Percentiles rank a stretch among this genome's conserved stretches.
phyloP scores from a whole-genome alignment of 2,329 filamentous ascomycete species.

The Pseudopithomyces chartarum region DNA sequence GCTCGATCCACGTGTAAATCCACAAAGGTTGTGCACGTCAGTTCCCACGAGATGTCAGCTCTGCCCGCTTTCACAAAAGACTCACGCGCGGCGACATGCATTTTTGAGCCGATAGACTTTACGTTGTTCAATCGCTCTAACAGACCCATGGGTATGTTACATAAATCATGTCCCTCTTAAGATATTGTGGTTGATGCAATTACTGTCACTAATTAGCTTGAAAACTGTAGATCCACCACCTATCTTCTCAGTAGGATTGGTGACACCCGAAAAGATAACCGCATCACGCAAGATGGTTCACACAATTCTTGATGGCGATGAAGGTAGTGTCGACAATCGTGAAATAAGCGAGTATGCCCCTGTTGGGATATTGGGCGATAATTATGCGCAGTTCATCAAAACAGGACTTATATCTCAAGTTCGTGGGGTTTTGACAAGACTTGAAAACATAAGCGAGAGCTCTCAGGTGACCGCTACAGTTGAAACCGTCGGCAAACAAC shows the following conservation, averaged over 20 bases:
- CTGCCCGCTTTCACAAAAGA: conserved; percentile 57
- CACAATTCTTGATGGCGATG: background rate
- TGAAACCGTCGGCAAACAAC: background rate
- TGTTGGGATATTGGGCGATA: conserved; percentile 1
- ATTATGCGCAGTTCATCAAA: conserved; percentile 1
- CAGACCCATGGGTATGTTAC: background rate
- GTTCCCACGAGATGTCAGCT: conserved; percentile 70
- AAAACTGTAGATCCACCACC: background rate
- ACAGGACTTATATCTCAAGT: background rate
- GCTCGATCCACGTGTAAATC: background rate
- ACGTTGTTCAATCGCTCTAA: conserved; percentile 44
- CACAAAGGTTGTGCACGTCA: conserved; percentile 65
- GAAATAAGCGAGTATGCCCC: background rate
- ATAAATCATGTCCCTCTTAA: too few species aligned
- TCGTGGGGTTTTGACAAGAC: background rate
- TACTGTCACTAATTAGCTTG: background rate
- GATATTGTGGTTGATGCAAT: too few species aligned
- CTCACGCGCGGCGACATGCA: background rate
- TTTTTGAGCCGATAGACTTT: conserved; percentile 12
- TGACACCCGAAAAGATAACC: background rate
- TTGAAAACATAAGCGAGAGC: background rate
- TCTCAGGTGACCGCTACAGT: background rate
- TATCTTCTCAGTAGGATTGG: background rate
- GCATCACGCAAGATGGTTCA: background rate
- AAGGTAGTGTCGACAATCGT: background rate